Evolutionary conservation across 1,139 yeast genomes (phyloP), one percentile per base, ranked within the genome.

Genomic region (Candida glucosophila): DNA sequence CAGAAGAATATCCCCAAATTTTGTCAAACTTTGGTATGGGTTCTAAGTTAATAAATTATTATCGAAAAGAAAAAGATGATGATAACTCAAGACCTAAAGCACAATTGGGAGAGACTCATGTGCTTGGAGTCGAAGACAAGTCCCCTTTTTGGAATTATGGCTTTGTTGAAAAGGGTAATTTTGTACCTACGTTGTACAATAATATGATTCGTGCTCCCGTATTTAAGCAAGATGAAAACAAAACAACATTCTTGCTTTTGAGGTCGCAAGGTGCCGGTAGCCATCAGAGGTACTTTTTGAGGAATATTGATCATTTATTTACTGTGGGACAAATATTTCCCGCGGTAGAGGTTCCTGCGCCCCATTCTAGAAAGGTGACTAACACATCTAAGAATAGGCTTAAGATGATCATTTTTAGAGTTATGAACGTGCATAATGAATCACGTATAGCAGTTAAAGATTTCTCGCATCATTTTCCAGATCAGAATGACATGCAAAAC

Each of bases 81-180:
- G 99, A 92, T 47, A 71, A 74, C 5, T 66, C 81, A 4, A 72
- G 98, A 35, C 98, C 98, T 0, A 88, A 88, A 42, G 66, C 88
- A 6, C 73, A 85, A 2, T 67, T 86, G 22, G 99, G 99, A 27
- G 99, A 92, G 50, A 90, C 98, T 0, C 93, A 83, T 52, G 95
- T 92, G 3, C 61, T 92, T 21, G 96, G 96, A 11, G 85, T 83
- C 2, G 95, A 86, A 45, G 99, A 92, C 52, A 69, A 94, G 40
- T 82, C 95, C 8, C 97, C 99, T 8, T 92, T 90, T 47, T 92
- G 98, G 98, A 90, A 88, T 48, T 92, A 86, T 59, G 99, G 99
- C 2, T 82, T 81, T 53, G 97, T 92, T 9, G 95, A 86, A 26
- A 83, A 88, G 3, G 99, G 98, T 3, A 85, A 80, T 40, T 74